Evolutionary conservation across 202 grass and related monocot genomes (phyloP), one percentile per base, ranked within the genome.

Genomic region (Setaria viridis): DNA sequence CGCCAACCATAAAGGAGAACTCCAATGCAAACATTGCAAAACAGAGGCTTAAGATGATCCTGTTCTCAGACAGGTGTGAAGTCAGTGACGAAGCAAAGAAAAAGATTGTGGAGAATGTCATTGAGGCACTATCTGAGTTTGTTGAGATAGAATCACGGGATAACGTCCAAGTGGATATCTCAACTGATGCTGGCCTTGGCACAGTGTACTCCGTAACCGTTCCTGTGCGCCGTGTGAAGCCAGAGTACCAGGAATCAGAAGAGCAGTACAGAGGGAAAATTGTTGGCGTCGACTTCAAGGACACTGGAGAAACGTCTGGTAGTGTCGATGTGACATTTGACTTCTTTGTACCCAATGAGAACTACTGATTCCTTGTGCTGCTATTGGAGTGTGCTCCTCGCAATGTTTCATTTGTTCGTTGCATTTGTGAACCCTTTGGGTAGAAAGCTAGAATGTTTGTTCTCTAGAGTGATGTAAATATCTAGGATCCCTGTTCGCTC

Each of bases 1-100:
- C 90, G 76, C 82, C 80, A 33, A 83, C 78, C 70, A 83, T 64
- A 63, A 91, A 80, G 76, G 91, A 81, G 17, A 92, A 88, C 62
- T 94, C 97, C 14, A 99, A 99, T 83, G 94, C 94, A 30, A 91
- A 84, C 80, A 99, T 97, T 1, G 97, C 92, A 64, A 99, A 95
- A 50, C 97, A 96, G 84, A 92, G 97, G 85, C 85, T 99, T 72
- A 93, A 99, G 86, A 99, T 99, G 97, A 89, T 99, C 51, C 64
- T 99, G 50, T 99, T 96, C 76, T 99, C 96, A 1, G 93, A 99
- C 81, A 91, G 94, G 75, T 99, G 97, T 50, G 88, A 91, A 21
- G 89, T 99, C 51, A 96, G 92, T 73, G 94, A 99, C 25, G 85
- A 96, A 74, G 97, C 97, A 53, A 99, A 96, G 91, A 87, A 96